Conservation (phyloP, 306 rosid species). For the Cucurbita maxima region DNA sequence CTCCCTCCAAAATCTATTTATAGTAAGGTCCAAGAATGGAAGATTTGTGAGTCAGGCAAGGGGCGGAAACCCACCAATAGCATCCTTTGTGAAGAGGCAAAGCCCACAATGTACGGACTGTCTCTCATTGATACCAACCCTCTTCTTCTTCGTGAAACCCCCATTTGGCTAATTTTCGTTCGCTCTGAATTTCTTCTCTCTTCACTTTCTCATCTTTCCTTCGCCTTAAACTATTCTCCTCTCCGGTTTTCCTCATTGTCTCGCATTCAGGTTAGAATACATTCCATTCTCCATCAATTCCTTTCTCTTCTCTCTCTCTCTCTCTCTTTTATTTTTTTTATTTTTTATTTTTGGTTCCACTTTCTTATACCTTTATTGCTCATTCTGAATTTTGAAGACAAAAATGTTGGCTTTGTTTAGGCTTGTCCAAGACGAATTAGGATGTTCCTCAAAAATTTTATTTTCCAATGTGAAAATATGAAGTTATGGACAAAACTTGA, state of each 20-base stretch:
- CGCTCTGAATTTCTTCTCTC: not conserved
- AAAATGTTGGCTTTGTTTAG: not conserved
- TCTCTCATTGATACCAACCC: conserved; percentile 18
- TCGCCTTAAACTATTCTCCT: conserved; percentile 12
- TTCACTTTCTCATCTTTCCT: not conserved
- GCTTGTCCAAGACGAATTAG: not conserved
- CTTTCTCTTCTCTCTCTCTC: not conserved
- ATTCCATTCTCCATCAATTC: not conserved
- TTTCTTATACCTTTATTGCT: not conserved
- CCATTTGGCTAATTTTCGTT: not conserved
- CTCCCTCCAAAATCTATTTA: too few relatives aligned
- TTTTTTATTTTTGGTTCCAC: not conserved
- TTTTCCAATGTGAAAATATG: not conserved
- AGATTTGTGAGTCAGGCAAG: not conserved
- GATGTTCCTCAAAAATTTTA: not conserved
- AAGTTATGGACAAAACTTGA: not conserved
- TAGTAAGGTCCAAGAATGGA: not conserved
- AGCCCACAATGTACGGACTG: conserved; percentile 21
- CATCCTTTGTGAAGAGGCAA: too few relatives aligned
- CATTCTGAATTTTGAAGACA: not conserved
- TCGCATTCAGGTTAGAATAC: conserved; percentile 22
- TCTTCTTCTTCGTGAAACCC: conserved; percentile 4
- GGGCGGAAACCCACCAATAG: not conserved
- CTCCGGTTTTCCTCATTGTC: conserved; percentile 12
- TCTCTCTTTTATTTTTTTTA: too few relatives aligned